These are phyloP conservation scores for Skeletonema grethae DNA, from an alignment of 108 stramenopile species.

Conservation along the genomic window DNA sequence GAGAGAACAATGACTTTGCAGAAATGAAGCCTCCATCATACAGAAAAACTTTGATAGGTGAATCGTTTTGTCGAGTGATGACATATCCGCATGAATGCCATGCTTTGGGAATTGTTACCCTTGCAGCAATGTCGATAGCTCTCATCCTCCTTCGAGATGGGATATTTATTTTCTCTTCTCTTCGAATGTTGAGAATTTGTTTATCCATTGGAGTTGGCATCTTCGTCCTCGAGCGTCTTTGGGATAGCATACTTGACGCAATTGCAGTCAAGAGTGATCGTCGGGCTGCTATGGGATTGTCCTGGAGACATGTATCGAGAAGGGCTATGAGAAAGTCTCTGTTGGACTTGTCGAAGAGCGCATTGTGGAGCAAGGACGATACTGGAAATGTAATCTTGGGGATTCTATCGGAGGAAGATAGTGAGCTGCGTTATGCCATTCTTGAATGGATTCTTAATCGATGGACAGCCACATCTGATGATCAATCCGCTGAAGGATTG, in stretches of 20 bases:
- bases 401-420: constrained; percentile 35
- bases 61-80: neutral
- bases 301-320: constrained; percentile 10
- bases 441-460: constrained; percentile 39
- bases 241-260: constrained; percentile 3
- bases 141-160: constrained; percentile 11
- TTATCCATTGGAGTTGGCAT: constrained; percentile 23
- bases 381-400: constrained; percentile 7
- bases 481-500: neutral
- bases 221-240: constrained; percentile 4
- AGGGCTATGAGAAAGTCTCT: constrained; percentile 32
- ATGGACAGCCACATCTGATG: constrained; percentile 24
- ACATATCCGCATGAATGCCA: constrained; percentile 29
- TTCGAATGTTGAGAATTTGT: constrained; percentile 17
- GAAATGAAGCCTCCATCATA: neutral
- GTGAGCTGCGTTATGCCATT: constrained; percentile 28
- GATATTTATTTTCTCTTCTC: neutral
- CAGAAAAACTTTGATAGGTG: neutral
- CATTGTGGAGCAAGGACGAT: constrained; percentile 26
- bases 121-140: constrained; percentile 9
- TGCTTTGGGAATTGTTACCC: constrained; percentile 14
- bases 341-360: constrained; percentile 27
- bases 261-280: neutral
- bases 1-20: neutral
- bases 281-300: constrained; percentile 5